Evolutionary conservation across 106 monocot genomes (phyloP).

Genomic region (Dendrobium huoshanense): DNA sequence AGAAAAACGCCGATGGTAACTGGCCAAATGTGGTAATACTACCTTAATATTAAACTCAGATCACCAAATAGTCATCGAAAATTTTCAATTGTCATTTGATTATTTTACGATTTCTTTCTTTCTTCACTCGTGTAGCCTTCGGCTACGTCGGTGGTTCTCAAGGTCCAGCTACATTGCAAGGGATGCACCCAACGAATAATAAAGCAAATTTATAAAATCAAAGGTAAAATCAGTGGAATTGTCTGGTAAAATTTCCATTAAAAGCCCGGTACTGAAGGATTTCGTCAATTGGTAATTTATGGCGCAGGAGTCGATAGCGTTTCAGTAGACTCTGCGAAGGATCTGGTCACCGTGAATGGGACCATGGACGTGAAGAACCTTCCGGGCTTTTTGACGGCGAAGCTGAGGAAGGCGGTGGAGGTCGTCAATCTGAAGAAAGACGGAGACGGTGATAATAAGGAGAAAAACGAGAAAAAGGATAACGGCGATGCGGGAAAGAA

Average conservation of each 20-base stretch:
- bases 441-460: constrained; percentile 16
- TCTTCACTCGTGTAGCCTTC: constrained; percentile 16
- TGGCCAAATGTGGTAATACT: constrained; percentile 7
- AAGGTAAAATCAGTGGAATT: constrained; percentile 31
- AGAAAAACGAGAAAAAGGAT: constrained; percentile 12
- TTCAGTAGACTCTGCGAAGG: constrained; percentile 32
- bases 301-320: constrained; percentile 57
- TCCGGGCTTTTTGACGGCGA: constrained; percentile 21
- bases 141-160: constrained; percentile 49
- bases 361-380: constrained; percentile 57
- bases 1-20: constrained; percentile 33
- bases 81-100: neutral
- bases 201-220: constrained; percentile 35
- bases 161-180: constrained; percentile 70
- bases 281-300: neutral
- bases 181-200: constrained; percentile 59
- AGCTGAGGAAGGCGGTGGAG: constrained; percentile 47
- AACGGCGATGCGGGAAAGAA: constrained; percentile 8
- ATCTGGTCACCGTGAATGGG: constrained; percentile 66
- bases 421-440: constrained; percentile 33
- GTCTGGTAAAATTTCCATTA: neutral
- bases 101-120: constrained; percentile 3
- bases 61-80: neutral
- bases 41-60: no score
- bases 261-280: neutral